Evolutionary conservation across 2,329 filamentous ascomycete species (phyloP).

Genomic region (Neonectria ditissima): DNA sequence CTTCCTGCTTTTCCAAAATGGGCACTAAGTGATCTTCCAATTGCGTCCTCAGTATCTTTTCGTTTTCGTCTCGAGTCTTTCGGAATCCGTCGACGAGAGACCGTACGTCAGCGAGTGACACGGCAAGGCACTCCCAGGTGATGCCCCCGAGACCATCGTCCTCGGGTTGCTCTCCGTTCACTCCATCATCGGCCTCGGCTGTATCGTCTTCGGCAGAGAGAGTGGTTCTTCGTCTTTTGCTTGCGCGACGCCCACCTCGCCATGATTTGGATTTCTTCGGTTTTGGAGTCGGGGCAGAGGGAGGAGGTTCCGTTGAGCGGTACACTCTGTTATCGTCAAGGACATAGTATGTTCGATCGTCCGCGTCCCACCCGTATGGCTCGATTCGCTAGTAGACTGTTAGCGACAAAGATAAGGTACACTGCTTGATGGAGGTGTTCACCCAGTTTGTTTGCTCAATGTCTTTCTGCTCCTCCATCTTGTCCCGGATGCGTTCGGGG

Average conservation of each 20-base stretch:
- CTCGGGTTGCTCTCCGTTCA: slow-evolving; percentile 48
- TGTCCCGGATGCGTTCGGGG: slow-evolving; percentile 86
- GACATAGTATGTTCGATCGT: slow-evolving; percentile 89
- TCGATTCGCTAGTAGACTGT: slow-evolving; percentile 72
- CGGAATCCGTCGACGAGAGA: slow-evolving; percentile 77
- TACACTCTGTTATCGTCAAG: slow-evolving; percentile 96
- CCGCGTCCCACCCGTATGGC: slow-evolving; percentile 86
- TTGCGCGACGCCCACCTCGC: slow-evolving; percentile 69
- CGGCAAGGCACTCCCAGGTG: slow-evolving; percentile 91
- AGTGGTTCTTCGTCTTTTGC: slow-evolving; percentile 76
- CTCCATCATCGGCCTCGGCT: slow-evolving; percentile 48
- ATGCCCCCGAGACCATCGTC: slow-evolving; percentile 79
- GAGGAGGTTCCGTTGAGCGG: slow-evolving; percentile 80
- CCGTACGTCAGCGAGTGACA: slow-evolving; percentile 82
- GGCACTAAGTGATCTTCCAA: slow-evolving; percentile 85
- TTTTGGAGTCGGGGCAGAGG: slow-evolving; percentile 71
- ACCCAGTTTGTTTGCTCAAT: slow-evolving; percentile 88
- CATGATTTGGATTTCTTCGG: slow-evolving; percentile 69
- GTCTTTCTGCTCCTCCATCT: slow-evolving; percentile 85
- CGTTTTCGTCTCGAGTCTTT: slow-evolving; percentile 84
- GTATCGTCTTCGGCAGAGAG: slow-evolving; percentile 49
- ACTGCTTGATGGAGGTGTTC: slow-evolving; percentile 55
- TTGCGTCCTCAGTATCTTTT: slow-evolving; percentile 79
- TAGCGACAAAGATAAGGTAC: slow-evolving; percentile 18
- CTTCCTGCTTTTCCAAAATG: slow-evolving; percentile 82